Evolutionary conservation across 1,139 yeast species (phyloP).

Genomic region (Candida anutae): DNA sequence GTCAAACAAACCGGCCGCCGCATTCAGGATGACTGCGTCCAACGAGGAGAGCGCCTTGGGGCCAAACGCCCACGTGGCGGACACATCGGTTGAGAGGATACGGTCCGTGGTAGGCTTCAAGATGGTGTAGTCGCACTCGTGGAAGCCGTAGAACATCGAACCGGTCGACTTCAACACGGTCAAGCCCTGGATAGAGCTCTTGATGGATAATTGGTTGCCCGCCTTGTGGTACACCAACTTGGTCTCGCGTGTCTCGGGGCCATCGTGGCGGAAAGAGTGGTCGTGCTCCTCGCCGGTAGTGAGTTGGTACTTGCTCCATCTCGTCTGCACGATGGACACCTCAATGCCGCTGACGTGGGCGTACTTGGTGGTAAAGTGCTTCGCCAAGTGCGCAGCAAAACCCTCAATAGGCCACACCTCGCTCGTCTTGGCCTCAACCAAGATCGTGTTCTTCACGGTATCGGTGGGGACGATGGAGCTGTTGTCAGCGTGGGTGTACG

Average conservation of each 20-base stretch:
- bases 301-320: conserved; percentile 72
- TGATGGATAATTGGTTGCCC: conserved; percentile 43
- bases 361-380: conserved; percentile 73
- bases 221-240: conserved; percentile 44
- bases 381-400: conserved; percentile 77
- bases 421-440: conserved; percentile 70
- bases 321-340: conserved; percentile 58
- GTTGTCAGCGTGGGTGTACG: conserved; percentile 86
- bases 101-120: conserved; percentile 77
- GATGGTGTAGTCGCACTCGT: conserved; percentile 83
- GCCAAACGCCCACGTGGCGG: conserved; percentile 66
- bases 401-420: conserved; percentile 87
- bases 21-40: conserved; percentile 42
- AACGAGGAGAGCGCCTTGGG: conserved; percentile 41
- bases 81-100: conserved; percentile 80
- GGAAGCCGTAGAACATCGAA: conserved; percentile 83
- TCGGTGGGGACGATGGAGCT: conserved; percentile 88
- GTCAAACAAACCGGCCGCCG: conserved; percentile 61
- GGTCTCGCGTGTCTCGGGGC: conserved; percentile 68
- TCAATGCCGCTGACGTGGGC: conserved; percentile 67
- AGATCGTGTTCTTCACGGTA: conserved; percentile 83
- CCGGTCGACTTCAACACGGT: conserved; percentile 92
- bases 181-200: conserved; percentile 73
- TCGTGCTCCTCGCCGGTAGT: conserved; percentile 61
- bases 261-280: conserved; percentile 80